These are phyloP conservation scores for Ottelia alismoides DNA, from an alignment of 106 monocot genomes.

Conservation along the genomic window DNA sequence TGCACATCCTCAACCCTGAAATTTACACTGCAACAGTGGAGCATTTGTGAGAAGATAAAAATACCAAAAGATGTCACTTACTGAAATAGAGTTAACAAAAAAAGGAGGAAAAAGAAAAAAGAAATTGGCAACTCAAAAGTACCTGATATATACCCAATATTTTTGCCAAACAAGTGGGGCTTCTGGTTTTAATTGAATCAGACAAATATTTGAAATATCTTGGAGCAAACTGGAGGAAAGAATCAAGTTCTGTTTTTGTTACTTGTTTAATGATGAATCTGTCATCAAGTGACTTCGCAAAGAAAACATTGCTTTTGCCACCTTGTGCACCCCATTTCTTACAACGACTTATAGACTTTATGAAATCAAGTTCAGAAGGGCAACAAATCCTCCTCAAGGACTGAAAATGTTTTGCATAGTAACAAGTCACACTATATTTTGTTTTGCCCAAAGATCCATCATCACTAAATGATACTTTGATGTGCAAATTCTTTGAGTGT, in stretches of 20 bases:
- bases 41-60: no score
- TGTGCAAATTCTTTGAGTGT: conserved; percentile 35
- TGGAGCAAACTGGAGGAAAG: conserved; percentile 70
- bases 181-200: conserved; percentile 67
- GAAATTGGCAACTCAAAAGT: conserved; percentile 12
- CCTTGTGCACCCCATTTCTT: conserved; percentile 94
- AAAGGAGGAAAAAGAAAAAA: neutral
- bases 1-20: no score
- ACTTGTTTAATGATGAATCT: conserved; percentile 92
- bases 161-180: conserved; percentile 83
- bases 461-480: conserved; percentile 55
- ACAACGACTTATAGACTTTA: conserved; percentile 85
- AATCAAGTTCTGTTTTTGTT: conserved; percentile 82
- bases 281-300: conserved; percentile 91
- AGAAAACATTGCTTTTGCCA: conserved; percentile 92
- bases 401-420: conserved; percentile 69
- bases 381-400: conserved; percentile 60
- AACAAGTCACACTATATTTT: conserved; percentile 65
- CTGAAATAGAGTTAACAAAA: no score
- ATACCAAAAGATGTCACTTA: no score
- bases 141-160: conserved; percentile 90
- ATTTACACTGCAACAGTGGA: no score
- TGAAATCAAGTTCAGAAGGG: conserved; percentile 67
- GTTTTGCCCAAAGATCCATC: conserved; percentile 44
- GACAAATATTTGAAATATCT: conserved; percentile 77